These are phyloP conservation scores for Dioscorea alata DNA, from an alignment of 106 monocot species.

Conservation along the genomic window DNA sequence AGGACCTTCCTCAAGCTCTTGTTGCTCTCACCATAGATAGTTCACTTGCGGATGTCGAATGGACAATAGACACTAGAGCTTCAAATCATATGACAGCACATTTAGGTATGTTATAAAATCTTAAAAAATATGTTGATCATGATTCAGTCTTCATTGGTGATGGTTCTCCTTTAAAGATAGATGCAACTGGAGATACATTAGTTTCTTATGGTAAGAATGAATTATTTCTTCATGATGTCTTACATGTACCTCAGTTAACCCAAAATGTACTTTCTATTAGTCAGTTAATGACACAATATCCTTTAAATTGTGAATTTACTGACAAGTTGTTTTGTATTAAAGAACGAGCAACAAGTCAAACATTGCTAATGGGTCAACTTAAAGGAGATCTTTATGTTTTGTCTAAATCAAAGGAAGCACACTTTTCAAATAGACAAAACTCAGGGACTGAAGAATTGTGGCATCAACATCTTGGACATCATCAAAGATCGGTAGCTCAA, in stretches of 20 bases:
- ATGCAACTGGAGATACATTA: background rate
- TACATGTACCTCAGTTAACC: background rate
- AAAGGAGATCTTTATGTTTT: background rate
- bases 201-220: background rate
- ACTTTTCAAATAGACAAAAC: background rate
- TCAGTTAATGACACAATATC: background rate
- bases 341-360: background rate
- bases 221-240: background rate
- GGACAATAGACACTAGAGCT: background rate
- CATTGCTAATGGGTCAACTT: background rate
- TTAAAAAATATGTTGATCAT: background rate
- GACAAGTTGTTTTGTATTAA: background rate
- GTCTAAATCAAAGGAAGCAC: background rate
- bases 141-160: background rate
- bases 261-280: background rate
- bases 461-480: background rate
- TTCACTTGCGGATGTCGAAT: background rate
- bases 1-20: background rate
- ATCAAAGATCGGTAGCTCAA: background rate
- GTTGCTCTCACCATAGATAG: background rate
- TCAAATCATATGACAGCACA: background rate
- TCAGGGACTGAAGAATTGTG: background rate
- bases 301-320: background rate
- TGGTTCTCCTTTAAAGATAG: background rate
- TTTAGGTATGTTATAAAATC: background rate